phyloP scores from a whole-genome alignment of 768 basidiomycete species.

The Paxillus involutus region DNA sequence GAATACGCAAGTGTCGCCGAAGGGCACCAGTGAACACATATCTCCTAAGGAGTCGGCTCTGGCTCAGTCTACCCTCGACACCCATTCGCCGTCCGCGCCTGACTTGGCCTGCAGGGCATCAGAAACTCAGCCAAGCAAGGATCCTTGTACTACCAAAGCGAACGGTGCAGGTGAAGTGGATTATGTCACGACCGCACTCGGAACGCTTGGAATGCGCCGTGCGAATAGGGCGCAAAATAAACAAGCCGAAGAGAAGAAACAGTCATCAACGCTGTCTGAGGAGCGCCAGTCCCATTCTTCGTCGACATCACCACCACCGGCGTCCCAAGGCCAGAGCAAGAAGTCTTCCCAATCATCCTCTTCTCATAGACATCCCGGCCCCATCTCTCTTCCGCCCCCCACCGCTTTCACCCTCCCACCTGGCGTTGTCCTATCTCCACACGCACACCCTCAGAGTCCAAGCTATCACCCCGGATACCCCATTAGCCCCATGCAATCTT shows the following conservation, averaged over 20 bases:
- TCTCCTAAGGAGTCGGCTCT: constrained; percentile 6
- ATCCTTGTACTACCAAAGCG: constrained; percentile 6
- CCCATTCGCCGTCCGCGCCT: constrained; percentile 1
- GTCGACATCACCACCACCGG: constrained; percentile 1
- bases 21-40: constrained; percentile 5
- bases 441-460: constrained; percentile 38
- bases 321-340: constrained; percentile 13
- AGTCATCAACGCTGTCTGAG: neutral
- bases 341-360: constrained; percentile 17
- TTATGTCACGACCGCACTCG: constrained; percentile 20
- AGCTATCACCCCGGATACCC: constrained; percentile 37
- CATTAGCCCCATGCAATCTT: constrained; percentile 27
- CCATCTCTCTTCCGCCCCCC: constrained; percentile 67
- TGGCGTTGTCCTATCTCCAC: constrained; percentile 31
- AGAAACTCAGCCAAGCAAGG: constrained; percentile 13
- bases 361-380: constrained; percentile 63
- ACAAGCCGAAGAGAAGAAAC: constrained; percentile 26
- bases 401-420: constrained; percentile 44
- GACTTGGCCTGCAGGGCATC: constrained; percentile 16
- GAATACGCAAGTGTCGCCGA: constrained; percentile 1
- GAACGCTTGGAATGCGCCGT: constrained; percentile 30
- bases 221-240: constrained; percentile 22
- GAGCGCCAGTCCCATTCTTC: constrained; percentile 18
- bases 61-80: constrained; percentile 16
- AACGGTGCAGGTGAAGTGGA: constrained; percentile 18